These are phyloP conservation scores for Hyaloscypha hepaticicola DNA, from an alignment of 495 filamentous ascomycete genomes.

Conservation along the genomic window DNA sequence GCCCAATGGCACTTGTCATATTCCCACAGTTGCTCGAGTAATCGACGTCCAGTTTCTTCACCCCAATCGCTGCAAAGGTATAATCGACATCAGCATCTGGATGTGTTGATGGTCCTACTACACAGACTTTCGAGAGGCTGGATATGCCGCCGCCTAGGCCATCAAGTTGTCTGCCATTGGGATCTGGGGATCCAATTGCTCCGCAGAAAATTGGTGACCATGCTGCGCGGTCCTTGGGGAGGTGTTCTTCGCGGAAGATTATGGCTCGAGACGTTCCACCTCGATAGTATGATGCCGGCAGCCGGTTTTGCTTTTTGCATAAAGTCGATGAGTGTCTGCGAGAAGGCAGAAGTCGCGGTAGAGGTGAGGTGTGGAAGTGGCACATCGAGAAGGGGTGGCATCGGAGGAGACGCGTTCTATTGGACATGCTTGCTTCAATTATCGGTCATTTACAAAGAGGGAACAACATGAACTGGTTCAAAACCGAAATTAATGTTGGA, in stretches of 20 bases:
- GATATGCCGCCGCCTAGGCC: constrained; percentile 71
- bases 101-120: constrained; percentile 50
- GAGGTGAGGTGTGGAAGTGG: not conserved
- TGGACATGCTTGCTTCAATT: not conserved
- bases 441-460: not conserved
- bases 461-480: too few species aligned
- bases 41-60: constrained; percentile 58
- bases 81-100: constrained; percentile 65
- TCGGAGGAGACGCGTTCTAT: not conserved
- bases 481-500: too few species aligned
- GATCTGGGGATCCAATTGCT: constrained; percentile 67
- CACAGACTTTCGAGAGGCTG: constrained; percentile 68
- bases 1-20: constrained; percentile 67
- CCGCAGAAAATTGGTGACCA: constrained; percentile 61
- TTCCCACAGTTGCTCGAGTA: constrained; percentile 73
- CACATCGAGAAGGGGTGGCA: not conserved
- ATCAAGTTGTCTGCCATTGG: constrained; percentile 66
- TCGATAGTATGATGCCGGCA: constrained; percentile 68
- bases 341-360: not conserved
- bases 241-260: constrained; percentile 53
- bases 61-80: constrained; percentile 68
- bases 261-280: constrained; percentile 72
- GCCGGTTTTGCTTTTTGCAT: constrained; percentile 33
- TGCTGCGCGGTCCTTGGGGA: constrained; percentile 45
- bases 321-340: constrained; percentile 1